A percentile compares a stretch with the other conserved stretches of the same genome.
Conservation (phyloP, 1,284 basidiomycete species). For the Malassezia globosa region DNA sequence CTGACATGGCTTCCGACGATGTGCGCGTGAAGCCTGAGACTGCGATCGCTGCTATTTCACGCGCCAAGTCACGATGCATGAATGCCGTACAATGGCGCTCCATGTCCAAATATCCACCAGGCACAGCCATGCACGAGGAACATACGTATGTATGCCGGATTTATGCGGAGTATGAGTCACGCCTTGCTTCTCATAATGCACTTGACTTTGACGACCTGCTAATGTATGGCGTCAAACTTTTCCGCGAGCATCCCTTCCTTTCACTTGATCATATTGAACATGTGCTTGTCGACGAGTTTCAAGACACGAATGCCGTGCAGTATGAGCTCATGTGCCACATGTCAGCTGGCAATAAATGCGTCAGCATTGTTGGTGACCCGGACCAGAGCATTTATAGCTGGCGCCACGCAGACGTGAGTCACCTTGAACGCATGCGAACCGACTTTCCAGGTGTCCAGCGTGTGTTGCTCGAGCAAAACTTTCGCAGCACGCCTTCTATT, state of each 20-base stretch:
- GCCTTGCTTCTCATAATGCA: constrained; percentile 58
- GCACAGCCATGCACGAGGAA: background rate
- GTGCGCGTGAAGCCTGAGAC: constrained; percentile 57
- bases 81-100: constrained; percentile 49
- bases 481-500: constrained; percentile 71
- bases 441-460: constrained; percentile 49
- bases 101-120: background rate
- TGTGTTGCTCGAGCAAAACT: constrained; percentile 74
- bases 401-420: constrained; percentile 58
- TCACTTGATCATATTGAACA: constrained; percentile 61
- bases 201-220: constrained; percentile 85
- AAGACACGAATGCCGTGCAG: constrained; percentile 79
- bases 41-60: constrained; percentile 61
- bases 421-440: constrained; percentile 34
- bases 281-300: constrained; percentile 80
- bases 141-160: constrained; percentile 48
- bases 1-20: constrained; percentile 49
- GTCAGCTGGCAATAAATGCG: constrained; percentile 27
- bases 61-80: constrained; percentile 65
- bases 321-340: constrained; percentile 65
- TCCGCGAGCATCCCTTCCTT: constrained; percentile 54
- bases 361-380: constrained; percentile 81
- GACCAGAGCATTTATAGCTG: constrained; percentile 80
- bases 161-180: constrained; percentile 61
- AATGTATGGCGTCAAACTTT: constrained; percentile 58